phyloP scores from a whole-genome alignment of 2,329 filamentous ascomycete species.

The Hortaea sp. region DNA sequence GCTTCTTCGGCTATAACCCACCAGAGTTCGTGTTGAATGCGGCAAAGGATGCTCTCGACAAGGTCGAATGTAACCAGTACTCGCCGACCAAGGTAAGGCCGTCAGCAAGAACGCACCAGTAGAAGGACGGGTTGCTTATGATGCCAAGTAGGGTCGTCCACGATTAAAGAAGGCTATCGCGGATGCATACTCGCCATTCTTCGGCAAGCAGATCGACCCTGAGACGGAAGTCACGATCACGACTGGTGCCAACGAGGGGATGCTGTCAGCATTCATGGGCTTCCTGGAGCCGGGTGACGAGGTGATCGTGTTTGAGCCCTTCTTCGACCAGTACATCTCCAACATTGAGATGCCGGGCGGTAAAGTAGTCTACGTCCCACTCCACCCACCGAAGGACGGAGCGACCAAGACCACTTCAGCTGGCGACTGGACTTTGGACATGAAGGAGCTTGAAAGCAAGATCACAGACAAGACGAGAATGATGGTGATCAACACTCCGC shows the following conservation, averaged over 20 bases:
- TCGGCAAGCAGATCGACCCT: slow-evolving; percentile 70
- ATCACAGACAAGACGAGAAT: slow-evolving; percentile 87
- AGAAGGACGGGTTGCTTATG: slow-evolving; percentile 8
- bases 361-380: slow-evolving; percentile 88
- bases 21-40: slow-evolving; percentile 83
- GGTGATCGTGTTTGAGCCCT: slow-evolving; percentile 96
- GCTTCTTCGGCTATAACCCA: slow-evolving; percentile 88
- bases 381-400: slow-evolving; percentile 78
- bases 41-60: slow-evolving; percentile 78
- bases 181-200: slow-evolving; percentile 82
- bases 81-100: slow-evolving; percentile 66
- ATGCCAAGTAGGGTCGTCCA: slow-evolving; percentile 55
- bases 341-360: slow-evolving; percentile 98
- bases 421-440: slow-evolving; percentile 78
- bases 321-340: slow-evolving; percentile 98
- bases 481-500: slow-evolving; percentile 82
- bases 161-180: slow-evolving; percentile 87
- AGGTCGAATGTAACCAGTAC: slow-evolving; percentile 97
- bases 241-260: slow-evolving; percentile 82
- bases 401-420: slow-evolving; percentile 72
- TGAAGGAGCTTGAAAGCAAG: slow-evolving; percentile 67
- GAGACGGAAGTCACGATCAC: slow-evolving; percentile 93
- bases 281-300: slow-evolving; percentile 93
- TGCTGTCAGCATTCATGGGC: slow-evolving; percentile 96
- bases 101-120: not conserved